These are phyloP conservation scores for Mycothermus thermophilus DNA, from an alignment of 495 filamentous ascomycete genomes.

Conservation along the genomic window DNA sequence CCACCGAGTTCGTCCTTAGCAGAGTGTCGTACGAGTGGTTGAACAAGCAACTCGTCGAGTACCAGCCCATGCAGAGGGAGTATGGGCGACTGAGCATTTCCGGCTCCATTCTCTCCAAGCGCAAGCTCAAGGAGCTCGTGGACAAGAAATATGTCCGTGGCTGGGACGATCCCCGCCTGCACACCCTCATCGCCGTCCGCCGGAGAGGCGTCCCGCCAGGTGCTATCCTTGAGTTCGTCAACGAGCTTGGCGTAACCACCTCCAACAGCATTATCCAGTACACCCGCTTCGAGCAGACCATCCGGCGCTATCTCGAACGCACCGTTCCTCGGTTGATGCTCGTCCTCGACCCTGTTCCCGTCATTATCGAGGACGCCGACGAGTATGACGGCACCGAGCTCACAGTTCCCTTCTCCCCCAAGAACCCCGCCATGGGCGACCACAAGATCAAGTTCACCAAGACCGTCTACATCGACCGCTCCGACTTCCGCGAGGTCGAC, in stretches of 20 bases:
- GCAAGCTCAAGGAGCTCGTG: constrained; percentile 66
- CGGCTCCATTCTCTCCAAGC: constrained; percentile 73
- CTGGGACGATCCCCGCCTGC: constrained; percentile 84
- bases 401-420: constrained; percentile 59
- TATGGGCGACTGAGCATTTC: constrained; percentile 68
- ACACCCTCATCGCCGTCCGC: constrained; percentile 73
- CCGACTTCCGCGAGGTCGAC: constrained; percentile 80
- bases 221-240: constrained; percentile 75
- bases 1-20: constrained; percentile 66
- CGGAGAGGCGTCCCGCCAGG: constrained; percentile 75
- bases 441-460: constrained; percentile 63
- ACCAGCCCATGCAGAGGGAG: constrained; percentile 71
- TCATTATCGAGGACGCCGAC: constrained; percentile 65
- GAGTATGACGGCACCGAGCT: constrained; percentile 44
- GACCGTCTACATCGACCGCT: constrained; percentile 81
- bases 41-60: constrained; percentile 50
- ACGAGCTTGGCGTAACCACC: constrained; percentile 78
- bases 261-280: constrained; percentile 58
- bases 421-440: constrained; percentile 49
- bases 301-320: constrained; percentile 68
- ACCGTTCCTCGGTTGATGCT: constrained; percentile 81
- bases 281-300: constrained; percentile 58
- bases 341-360: constrained; percentile 64
- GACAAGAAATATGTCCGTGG: constrained; percentile 56
- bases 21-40: constrained; percentile 82